Conservation (phyloP, 805 yeast genomes). For the Candida insectorum region DNA sequence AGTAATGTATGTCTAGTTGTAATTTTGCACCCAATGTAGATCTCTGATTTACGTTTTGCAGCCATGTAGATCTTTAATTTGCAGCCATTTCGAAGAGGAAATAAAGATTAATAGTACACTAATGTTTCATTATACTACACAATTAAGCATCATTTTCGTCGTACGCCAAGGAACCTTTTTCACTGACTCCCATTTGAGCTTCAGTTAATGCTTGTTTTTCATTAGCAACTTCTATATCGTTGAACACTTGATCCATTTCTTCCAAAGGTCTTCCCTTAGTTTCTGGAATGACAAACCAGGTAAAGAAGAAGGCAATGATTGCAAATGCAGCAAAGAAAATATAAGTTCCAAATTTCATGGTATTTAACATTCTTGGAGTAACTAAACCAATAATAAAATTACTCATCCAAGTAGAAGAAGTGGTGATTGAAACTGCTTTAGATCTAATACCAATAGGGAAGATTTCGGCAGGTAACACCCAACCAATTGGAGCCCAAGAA, state of each 20-base stretch:
- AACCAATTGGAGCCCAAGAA: conserved; percentile 35
- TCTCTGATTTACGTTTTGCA: no score
- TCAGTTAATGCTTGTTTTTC: conserved; percentile 10
- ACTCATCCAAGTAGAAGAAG: conserved; percentile 37
- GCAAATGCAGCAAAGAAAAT: conserved; percentile 20
- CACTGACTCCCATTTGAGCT: conserved; percentile 4
- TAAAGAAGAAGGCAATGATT: conserved; percentile 35
- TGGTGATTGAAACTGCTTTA: conserved; percentile 32
- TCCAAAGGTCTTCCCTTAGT: conserved; percentile 74
- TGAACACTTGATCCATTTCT: conserved; percentile 51
- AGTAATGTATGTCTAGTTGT: no score
- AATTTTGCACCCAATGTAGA: no score
- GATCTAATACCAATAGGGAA: conserved; percentile 40
- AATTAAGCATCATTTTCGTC: no score
- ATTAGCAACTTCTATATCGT: conserved; percentile 9
- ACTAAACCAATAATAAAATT: conserved; percentile 38
- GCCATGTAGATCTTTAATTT: no score
- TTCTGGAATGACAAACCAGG: conserved; percentile 51
- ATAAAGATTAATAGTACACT: no score
- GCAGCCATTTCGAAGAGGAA: no score
- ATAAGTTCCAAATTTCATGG: conserved; percentile 26
- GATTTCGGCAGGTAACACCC: conserved; percentile 38
- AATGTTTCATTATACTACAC: no score
- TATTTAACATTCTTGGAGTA: conserved; percentile 26
- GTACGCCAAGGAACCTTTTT: no score